phyloP scores from a whole-genome alignment of 116 monocot genomes.

The Posidonia oceanica region DNA sequence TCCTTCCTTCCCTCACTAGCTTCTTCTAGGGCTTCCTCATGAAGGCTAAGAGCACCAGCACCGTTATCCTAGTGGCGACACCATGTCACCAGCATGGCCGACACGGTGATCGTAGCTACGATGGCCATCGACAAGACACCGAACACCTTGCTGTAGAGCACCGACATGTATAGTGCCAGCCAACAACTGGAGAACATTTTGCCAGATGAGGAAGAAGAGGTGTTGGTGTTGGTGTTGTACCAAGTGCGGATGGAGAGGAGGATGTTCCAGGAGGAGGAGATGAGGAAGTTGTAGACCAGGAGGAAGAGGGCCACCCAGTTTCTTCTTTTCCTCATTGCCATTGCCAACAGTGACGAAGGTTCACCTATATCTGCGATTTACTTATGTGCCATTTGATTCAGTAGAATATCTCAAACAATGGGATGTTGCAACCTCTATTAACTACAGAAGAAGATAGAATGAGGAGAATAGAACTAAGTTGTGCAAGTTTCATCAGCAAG shows the following conservation, averaged over 20 bases:
- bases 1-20: slow-evolving; percentile 56
- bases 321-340: slow-evolving; percentile 38
- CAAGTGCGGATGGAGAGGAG: slow-evolving; percentile 71
- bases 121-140: slow-evolving; percentile 78
- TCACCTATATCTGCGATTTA: not conserved
- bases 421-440: no score
- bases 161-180: slow-evolving; percentile 63
- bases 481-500: no score
- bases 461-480: no score
- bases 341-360: not conserved
- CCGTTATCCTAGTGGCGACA: no score
- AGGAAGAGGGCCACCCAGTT: slow-evolving; percentile 87
- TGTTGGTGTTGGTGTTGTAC: slow-evolving; percentile 33
- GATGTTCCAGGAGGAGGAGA: slow-evolving; percentile 74
- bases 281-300: slow-evolving; percentile 60
- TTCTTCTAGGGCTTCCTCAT: slow-evolving; percentile 48
- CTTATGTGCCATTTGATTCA: no score
- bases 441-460: no score
- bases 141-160: slow-evolving; percentile 72
- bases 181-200: slow-evolving; percentile 2
- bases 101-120: slow-evolving; percentile 59
- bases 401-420: no score
- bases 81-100: slow-evolving; percentile 81
- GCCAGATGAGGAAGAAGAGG: slow-evolving; percentile 9
- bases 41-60: slow-evolving; percentile 83